A percentile compares a stretch with the other conserved stretches of the same genome.
These are phyloP conservation scores for Skeletonema costatum DNA, from an alignment of 108 stramenopile genomes.

Conservation along the genomic window DNA sequence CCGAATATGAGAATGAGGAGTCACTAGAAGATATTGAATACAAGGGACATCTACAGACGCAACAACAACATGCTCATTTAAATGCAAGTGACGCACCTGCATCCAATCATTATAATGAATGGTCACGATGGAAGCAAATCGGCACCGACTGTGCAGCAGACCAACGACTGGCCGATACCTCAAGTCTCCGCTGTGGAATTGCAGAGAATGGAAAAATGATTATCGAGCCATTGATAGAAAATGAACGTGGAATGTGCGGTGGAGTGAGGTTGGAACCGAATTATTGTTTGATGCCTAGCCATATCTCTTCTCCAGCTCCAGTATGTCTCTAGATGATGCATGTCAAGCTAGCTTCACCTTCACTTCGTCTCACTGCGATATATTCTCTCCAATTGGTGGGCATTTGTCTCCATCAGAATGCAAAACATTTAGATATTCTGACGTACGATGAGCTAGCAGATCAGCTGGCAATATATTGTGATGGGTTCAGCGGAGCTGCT, in stretches of 20 bases:
- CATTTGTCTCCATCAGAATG: too few species aligned
- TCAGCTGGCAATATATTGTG: too few species aligned
- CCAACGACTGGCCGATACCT: constrained; percentile 18
- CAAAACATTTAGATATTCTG: too few species aligned
- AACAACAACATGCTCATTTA: not conserved
- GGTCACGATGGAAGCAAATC: not conserved
- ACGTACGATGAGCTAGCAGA: too few species aligned
- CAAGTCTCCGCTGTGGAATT: constrained; percentile 9
- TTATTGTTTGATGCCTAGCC: constrained; percentile 15
- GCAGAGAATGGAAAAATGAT: not conserved
- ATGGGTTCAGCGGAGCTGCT: too few species aligned
- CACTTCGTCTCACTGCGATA: too few species aligned
- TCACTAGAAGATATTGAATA: not conserved
- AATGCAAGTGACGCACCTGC: not conserved
- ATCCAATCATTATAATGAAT: not conserved
- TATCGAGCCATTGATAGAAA: not conserved
- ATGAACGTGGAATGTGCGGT: constrained; percentile 13
- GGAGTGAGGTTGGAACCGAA: constrained; percentile 20
- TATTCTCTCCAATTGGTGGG: too few species aligned
- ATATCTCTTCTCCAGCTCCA: too few species aligned
- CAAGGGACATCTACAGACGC: not conserved
- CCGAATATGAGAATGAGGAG: not conserved
- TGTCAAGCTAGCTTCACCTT: too few species aligned
- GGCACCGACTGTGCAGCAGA: not conserved
- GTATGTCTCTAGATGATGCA: too few species aligned